Evolutionary conservation across 495 filamentous ascomycete genomes (phyloP).

Genomic region (Diplogelasinospora grovesii): DNA sequence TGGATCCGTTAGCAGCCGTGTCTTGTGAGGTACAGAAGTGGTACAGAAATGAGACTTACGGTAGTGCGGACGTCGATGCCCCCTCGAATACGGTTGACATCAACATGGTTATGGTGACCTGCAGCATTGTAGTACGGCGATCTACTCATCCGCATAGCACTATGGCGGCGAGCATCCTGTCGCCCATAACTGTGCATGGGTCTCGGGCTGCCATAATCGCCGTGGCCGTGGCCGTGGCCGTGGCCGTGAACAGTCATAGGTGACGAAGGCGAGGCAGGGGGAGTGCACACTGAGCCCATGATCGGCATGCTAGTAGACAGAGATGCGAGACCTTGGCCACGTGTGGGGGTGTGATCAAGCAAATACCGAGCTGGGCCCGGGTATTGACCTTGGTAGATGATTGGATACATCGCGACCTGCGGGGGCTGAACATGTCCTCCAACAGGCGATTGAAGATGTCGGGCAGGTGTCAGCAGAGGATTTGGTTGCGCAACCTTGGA

Average conservation of each 20-base stretch:
- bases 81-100: slow-evolving; percentile 55
- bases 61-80: slow-evolving; percentile 69
- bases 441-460: slow-evolving; percentile 9
- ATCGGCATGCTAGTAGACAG: slow-evolving; percentile 12
- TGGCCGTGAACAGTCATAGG: slow-evolving; percentile 26
- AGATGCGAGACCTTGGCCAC: slow-evolving; percentile 17
- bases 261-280: slow-evolving; percentile 30
- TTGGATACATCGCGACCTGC: slow-evolving; percentile 28
- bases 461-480: slow-evolving; percentile 1
- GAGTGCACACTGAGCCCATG: slow-evolving; percentile 22
- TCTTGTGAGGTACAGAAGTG: background rate
- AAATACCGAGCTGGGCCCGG: slow-evolving; percentile 23
- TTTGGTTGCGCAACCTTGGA: slow-evolving; percentile 7
- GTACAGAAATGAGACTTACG: slow-evolving; percentile 36
- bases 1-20: slow-evolving; percentile 30
- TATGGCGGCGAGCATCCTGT: slow-evolving; percentile 31
- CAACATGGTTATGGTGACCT: slow-evolving; percentile 59
- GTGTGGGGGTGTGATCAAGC: slow-evolving; percentile 30
- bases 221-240: too few relatives aligned
- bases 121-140: slow-evolving; percentile 35
- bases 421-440: slow-evolving; percentile 13
- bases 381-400: slow-evolving; percentile 23
- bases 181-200: slow-evolving; percentile 22
- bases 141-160: slow-evolving; percentile 32
- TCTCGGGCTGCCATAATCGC: slow-evolving; percentile 24